A percentile compares a stretch with the other conserved stretches of the same genome.
These are phyloP conservation scores for Dujonia santamariae DNA, from an alignment of 1,139 yeast genomes.

Conservation along the genomic window DNA sequence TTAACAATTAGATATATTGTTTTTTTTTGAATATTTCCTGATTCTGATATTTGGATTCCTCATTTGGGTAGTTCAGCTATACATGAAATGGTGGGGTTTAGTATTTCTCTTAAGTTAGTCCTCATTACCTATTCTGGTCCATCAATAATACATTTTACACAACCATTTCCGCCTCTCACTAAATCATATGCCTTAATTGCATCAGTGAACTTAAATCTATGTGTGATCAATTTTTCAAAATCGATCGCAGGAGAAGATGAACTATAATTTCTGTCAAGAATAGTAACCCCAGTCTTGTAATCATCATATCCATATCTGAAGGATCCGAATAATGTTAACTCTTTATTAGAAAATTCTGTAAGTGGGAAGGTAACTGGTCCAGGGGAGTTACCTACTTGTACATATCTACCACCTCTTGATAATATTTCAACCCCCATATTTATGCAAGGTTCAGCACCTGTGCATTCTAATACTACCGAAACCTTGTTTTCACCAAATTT, in stretches of 20 bases:
- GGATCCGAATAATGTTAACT: constrained; percentile 66
- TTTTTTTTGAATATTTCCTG: no score
- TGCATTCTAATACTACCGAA: constrained; percentile 63
- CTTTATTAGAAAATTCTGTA: constrained; percentile 66
- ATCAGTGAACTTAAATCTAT: constrained; percentile 68
- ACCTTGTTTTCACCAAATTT: constrained; percentile 49
- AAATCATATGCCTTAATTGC: constrained; percentile 80
- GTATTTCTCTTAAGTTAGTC: not conserved
- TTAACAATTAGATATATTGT: no score
- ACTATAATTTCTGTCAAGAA: constrained; percentile 57
- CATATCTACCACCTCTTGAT: constrained; percentile 61
- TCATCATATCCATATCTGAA: constrained; percentile 83
- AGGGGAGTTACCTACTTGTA: constrained; percentile 77
- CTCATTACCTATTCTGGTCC: constrained; percentile 33
- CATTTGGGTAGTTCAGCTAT: no score
- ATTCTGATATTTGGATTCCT: no score
- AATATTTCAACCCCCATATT: constrained; percentile 58
- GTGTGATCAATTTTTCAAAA: constrained; percentile 66
- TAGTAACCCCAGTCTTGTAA: constrained; percentile 68
- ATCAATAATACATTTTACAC: constrained; percentile 45
- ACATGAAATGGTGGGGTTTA: no score
- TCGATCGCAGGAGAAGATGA: constrained; percentile 45
- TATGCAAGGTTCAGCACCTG: constrained; percentile 72
- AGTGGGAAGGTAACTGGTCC: constrained; percentile 71
- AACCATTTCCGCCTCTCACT: constrained; percentile 47